Evolutionary conservation across 139 green algal species (phyloP), one percentile per base, ranked within the genome.

Genomic region (Tetradesmus obliquus): DNA sequence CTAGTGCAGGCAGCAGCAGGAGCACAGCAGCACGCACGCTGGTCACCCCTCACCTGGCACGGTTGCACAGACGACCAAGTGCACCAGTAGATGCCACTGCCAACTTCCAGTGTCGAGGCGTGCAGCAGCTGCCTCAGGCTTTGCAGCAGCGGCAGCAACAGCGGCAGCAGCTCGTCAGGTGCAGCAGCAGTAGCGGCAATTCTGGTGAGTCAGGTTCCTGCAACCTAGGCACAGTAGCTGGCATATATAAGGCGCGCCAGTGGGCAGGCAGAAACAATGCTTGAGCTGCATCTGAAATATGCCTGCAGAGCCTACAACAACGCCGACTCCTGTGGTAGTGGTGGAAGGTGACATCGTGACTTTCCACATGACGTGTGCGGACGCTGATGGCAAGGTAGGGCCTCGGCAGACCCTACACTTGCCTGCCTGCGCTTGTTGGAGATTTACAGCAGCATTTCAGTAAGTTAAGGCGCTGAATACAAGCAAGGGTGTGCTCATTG

Each of bases 311-410:
- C 24, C 88, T 17, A 24, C 57, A n/a, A 54, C 81, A 12, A 58
- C 81, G 53, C 74, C 87, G 3, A 54, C 79, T 17, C 55, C 88
- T n/a, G 58, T 88, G 53, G 88, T 92, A 19, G 88, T 82, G 24
- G 88, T 91, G 0, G 95, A 96, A 55, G 96, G 95, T 3, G 96
- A 97, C 85, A 81, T 96, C 12, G 96, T 97, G 10, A 93, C 91
- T 12, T 58, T 97, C 1, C 92, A 97, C 79, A 97, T 95, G 79
- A 86, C 89, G 0, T 96, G 94, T 89, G 92, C 86, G 9, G 94
- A 95, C 20, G 90, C 93, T 54, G 87, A 97, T 1, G 96, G 96
- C 8, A 92, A 96, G 90, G 95, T 97, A 58, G 24, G 86, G 32
- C 32, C 32, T 45, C 32, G 32, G 32, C 32, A 45, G 32, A 45